Conservation (phyloP, 2,329 filamentous ascomycete species). For the Stagonosporopsis tanaceti region DNA sequence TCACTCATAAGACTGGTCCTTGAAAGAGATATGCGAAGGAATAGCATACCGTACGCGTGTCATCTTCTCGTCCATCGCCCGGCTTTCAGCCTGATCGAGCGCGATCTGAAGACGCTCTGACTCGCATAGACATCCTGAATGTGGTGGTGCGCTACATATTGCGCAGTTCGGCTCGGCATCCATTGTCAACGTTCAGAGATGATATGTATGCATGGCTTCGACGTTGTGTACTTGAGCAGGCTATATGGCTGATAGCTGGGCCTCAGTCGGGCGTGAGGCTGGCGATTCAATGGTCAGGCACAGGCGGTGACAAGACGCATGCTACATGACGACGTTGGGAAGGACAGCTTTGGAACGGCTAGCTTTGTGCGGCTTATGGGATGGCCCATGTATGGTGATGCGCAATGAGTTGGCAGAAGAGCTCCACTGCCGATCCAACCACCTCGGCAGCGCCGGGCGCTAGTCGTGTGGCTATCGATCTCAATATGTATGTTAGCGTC, state of each 20-base stretch:
- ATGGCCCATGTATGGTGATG: constrained; percentile 39
- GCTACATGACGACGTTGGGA: constrained; percentile 47
- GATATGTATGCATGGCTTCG: constrained; percentile 40
- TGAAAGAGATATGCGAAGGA: background rate
- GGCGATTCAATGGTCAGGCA: constrained; percentile 36
- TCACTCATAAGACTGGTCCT: constrained; percentile 25
- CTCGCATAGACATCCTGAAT: constrained; percentile 51
- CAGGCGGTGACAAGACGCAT: constrained; percentile 50
- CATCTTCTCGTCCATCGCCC: constrained; percentile 48
- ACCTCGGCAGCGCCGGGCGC: constrained; percentile 13
- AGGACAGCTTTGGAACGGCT: constrained; percentile 36
- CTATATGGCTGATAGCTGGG: constrained; percentile 13
- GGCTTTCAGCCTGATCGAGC: constrained; percentile 50
- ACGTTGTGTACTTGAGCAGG: constrained; percentile 16
- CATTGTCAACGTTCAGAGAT: constrained; percentile 40
- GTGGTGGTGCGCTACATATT: constrained; percentile 51
- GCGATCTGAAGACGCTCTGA: constrained; percentile 51
- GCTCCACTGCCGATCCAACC: constrained; percentile 32
- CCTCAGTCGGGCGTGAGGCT: constrained; percentile 29
- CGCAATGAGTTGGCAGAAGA: constrained; percentile 50
- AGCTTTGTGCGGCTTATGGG: constrained; percentile 46
- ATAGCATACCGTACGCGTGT: constrained; percentile 44
- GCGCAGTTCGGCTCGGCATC: constrained; percentile 52
- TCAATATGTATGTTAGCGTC: background rate
- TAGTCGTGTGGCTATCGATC: background rate